Evolutionary conservation across 176 grass and related monocot species (phyloP).

Genomic region (Puya raimondii): DNA sequence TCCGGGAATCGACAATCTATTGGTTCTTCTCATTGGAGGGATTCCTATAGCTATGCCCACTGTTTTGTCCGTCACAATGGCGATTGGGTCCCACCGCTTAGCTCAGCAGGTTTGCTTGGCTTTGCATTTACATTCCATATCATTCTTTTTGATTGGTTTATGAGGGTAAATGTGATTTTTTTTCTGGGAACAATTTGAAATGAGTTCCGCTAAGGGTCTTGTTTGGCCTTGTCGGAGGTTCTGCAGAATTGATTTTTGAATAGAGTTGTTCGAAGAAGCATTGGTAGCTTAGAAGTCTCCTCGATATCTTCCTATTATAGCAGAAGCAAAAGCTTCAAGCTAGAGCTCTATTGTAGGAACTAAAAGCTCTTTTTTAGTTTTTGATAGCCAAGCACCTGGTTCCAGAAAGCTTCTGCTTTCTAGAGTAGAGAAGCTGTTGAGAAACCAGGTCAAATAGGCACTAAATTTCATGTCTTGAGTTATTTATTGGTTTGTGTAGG

Average conservation of each 20-base stretch:
- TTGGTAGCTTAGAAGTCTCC: no score
- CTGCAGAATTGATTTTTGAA: no score
- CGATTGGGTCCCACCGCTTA: constrained; percentile 59
- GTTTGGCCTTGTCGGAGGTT: no score
- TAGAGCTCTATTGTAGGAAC: no score
- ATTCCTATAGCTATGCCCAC: constrained; percentile 84
- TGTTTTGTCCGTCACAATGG: constrained; percentile 77
- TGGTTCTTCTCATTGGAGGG: constrained; percentile 75
- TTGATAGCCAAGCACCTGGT: no score
- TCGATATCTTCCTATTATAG: no score
- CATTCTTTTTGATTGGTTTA: background rate
- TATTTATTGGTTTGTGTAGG: constrained; percentile 23
- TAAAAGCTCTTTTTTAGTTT: no score
- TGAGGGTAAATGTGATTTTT: background rate
- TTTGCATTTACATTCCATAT: background rate
- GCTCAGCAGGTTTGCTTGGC: constrained; percentile 45
- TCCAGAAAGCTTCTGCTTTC: no score
- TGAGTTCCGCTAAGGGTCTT: no score
- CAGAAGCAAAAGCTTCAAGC: no score
- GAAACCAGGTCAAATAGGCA: no score
- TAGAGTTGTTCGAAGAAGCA: no score
- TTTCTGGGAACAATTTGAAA: background rate
- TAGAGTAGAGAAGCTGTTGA: background rate
- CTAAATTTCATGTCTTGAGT: background rate
- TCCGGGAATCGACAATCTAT: constrained; percentile 60